These are phyloP conservation scores for Apiotrichum domesticum DNA, from an alignment of 1,284 basidiomycete genomes.

Conservation along the genomic window DNA sequence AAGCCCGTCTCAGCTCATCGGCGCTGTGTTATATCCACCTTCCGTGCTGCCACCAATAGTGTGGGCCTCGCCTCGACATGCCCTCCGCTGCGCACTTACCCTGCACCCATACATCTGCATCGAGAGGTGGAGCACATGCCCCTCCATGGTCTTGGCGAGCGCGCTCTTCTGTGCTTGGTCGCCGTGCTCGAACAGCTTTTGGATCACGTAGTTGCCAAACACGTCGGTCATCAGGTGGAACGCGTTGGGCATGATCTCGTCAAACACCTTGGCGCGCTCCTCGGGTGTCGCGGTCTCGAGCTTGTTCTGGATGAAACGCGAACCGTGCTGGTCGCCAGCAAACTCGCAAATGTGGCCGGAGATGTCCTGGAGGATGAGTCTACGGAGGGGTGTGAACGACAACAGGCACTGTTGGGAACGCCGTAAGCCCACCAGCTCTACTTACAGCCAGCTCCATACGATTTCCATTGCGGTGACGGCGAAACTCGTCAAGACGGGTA, in stretches of 20 bases:
- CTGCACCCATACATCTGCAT: slow-evolving; percentile 91
- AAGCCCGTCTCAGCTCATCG: neutral
- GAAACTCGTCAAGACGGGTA: slow-evolving; percentile 74
- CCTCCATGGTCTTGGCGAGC: slow-evolving; percentile 71
- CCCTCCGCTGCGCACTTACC: slow-evolving; percentile 21
- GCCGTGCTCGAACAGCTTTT: slow-evolving; percentile 91
- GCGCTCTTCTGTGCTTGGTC: slow-evolving; percentile 66
- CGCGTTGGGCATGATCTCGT: slow-evolving; percentile 80
- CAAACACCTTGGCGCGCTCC: slow-evolving; percentile 76
- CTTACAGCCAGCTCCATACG: slow-evolving; percentile 74
- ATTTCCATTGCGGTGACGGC: slow-evolving; percentile 61
- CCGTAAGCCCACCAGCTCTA: neutral
- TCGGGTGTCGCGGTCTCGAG: slow-evolving; percentile 68
- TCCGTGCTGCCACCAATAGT: no score
- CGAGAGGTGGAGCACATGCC: slow-evolving; percentile 69
- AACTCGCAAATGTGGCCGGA: slow-evolving; percentile 85
- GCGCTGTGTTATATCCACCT: neutral
- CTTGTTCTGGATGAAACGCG: slow-evolving; percentile 82
- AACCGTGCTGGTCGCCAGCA: slow-evolving; percentile 87
- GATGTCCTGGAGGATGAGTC: slow-evolving; percentile 55
- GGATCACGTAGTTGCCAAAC: slow-evolving; percentile 95
- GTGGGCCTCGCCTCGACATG: no score
- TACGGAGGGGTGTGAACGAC: neutral
- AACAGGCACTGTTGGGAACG: no score
- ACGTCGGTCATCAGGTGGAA: slow-evolving; percentile 84